A percentile compares a stretch with the other conserved stretches of the same genome.
These are phyloP conservation scores for Fusarium chlamydosporum DNA, from an alignment of 2,329 filamentous ascomycete species.

Conservation along the genomic window DNA sequence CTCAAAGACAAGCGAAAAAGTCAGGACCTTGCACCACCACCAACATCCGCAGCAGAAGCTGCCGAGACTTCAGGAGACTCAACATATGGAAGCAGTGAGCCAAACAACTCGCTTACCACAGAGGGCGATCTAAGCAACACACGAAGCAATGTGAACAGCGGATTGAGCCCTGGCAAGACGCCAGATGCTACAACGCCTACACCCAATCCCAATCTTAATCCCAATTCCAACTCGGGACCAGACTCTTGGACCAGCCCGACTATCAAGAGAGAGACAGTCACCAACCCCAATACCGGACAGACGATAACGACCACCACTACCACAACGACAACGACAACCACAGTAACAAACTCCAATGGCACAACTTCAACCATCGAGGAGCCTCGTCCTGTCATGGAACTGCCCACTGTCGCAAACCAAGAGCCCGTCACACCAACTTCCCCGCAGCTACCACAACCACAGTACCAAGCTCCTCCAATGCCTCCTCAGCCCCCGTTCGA, in stretches of 20 bases:
- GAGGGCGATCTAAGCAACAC: slow-evolving; percentile 31
- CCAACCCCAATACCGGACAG: slow-evolving; percentile 46
- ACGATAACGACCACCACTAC: slow-evolving; percentile 46
- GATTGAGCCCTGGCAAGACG: slow-evolving; percentile 17
- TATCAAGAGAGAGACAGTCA: slow-evolving; percentile 28
- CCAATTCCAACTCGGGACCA: slow-evolving; percentile 28
- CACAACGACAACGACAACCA: slow-evolving; percentile 52
- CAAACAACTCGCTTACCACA: slow-evolving; percentile 46
- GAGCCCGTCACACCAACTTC: slow-evolving; percentile 16
- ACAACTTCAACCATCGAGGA: slow-evolving; percentile 44
- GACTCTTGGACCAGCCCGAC: slow-evolving; percentile 29
- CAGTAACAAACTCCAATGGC: slow-evolving; percentile 45
- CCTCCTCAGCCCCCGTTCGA: background rate
- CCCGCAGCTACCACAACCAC: slow-evolving; percentile 9
- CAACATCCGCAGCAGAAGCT: background rate
- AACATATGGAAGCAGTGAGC: slow-evolving; percentile 47
- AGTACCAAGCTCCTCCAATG: slow-evolving; percentile 6
- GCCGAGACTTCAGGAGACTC: slow-evolving; percentile 38
- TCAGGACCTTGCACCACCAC: slow-evolving; percentile 19
- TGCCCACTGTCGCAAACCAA: slow-evolving; percentile 41
- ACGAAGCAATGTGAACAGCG: slow-evolving; percentile 25
- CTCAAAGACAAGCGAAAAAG: slow-evolving; percentile 35
- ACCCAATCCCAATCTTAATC: slow-evolving; percentile 28
- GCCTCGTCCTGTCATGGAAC: slow-evolving; percentile 30
- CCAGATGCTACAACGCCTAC: slow-evolving; percentile 18